phyloP scores from a whole-genome alignment of 2,329 filamentous ascomycete species.

The Fusarium continuum region DNA sequence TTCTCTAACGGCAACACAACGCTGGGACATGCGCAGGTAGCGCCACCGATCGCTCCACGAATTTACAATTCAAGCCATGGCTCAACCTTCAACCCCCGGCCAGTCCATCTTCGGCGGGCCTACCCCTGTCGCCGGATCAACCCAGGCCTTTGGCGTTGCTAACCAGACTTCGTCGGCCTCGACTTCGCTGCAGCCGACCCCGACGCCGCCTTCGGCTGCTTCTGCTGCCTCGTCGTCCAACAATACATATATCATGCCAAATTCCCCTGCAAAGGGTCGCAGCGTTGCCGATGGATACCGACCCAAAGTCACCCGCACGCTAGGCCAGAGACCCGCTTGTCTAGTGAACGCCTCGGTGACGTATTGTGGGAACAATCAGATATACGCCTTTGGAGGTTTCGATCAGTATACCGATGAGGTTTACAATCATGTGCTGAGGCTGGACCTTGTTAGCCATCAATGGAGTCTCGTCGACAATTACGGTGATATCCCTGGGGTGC shows the following conservation, averaged over 20 bases:
- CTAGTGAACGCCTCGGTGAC: constrained; percentile 98
- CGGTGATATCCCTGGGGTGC: constrained; percentile 94
- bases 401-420: constrained; percentile 99
- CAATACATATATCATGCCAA: constrained; percentile 91
- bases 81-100: constrained; percentile 57
- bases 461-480: constrained; percentile 99
- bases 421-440: constrained; percentile 93
- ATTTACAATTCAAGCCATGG: constrained; percentile 49
- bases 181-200: constrained; percentile 38
- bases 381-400: constrained; percentile 98
- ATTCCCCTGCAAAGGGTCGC: constrained; percentile 76
- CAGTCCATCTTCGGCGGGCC: constrained; percentile 61
- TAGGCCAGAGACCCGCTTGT: constrained; percentile 87
- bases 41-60: constrained; percentile 31
- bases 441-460: constrained; percentile 87
- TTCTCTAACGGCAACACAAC: constrained; percentile 7
- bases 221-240: constrained; percentile 60
- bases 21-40: constrained; percentile 37
- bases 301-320: constrained; percentile 81
- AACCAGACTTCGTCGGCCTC: constrained; percentile 44
- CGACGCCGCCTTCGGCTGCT: constrained; percentile 39
- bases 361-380: constrained; percentile 97
- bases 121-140: constrained; percentile 40
- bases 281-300: constrained; percentile 78
- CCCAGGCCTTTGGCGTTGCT: constrained; percentile 37